These are phyloP conservation scores for Moelleriella libera DNA, from an alignment of 2,329 filamentous ascomycete species.

Conservation along the genomic window DNA sequence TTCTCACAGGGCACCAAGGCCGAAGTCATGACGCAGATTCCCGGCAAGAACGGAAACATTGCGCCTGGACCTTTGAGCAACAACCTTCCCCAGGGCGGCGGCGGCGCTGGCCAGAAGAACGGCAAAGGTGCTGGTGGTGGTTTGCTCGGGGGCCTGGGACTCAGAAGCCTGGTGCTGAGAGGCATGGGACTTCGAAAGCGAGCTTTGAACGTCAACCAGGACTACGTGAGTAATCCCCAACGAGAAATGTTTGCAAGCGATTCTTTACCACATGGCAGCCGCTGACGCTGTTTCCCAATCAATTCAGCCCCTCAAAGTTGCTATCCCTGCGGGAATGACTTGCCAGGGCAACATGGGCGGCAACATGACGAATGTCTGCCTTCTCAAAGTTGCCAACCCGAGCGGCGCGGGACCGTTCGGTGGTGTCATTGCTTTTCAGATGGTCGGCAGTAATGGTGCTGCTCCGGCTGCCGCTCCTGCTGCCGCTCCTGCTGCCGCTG, in stretches of 20 bases:
- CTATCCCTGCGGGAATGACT: constrained; percentile 21
- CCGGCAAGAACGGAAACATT: constrained; percentile 20
- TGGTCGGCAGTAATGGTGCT: constrained; percentile 7
- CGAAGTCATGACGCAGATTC: constrained; percentile 18
- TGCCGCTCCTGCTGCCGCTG: background rate
- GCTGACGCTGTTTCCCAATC: background rate
- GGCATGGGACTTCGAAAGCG: constrained; percentile 10
- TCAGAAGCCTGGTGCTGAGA: background rate
- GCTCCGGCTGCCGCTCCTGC: background rate
- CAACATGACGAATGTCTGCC: constrained; percentile 19
- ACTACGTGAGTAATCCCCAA: constrained; percentile 9
- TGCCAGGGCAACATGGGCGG: constrained; percentile 21
- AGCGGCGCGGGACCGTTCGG: constrained; percentile 26
- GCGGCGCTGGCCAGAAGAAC: background rate
- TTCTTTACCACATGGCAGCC: background rate
- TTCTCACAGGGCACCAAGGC: constrained; percentile 16
- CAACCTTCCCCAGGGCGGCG: constrained; percentile 1
- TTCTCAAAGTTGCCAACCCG: constrained; percentile 27
- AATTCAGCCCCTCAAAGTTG: constrained; percentile 15
- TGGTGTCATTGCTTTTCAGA: constrained; percentile 25
- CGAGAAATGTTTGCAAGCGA: background rate
- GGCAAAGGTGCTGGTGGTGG: background rate
- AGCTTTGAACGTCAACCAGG: constrained; percentile 15
- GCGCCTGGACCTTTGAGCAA: background rate
- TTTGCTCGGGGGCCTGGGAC: background rate